Base-by-base conservation (phyloP, 257 asterid genomes). In the Nyctanthes arbortristis region DNA sequence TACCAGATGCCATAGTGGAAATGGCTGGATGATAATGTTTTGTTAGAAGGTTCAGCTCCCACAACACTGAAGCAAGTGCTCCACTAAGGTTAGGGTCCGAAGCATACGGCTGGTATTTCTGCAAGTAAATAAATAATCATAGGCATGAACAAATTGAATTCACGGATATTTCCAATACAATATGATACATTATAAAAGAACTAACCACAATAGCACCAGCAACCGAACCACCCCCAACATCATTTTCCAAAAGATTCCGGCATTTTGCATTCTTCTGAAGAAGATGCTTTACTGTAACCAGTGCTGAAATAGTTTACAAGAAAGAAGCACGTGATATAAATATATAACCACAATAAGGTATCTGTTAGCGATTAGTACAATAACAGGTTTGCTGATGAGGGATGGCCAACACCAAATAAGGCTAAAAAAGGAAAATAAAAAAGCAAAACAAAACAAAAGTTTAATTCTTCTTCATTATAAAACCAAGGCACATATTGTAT, bases 171-270 rank as follows among this genome's bases (percentile, higher is more conserved):
- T 70, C 28, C 5, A 61, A 18, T 9, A 8, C 29, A 60, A 54
- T 49, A 13, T 64, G 18, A 59, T 57, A 60, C n/a, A n/a, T n/a
- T 37, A 34, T 31, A 1, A 37, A 22, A 3, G 70, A 35, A 30
- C 96, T 84, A 83, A 94, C 99, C 69, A 96, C 84, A 13, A 94
- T 82, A 35, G 87, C 88, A 74, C 99, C 97, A n/a, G 97, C 89
- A 57, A 94, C 96, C 65, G 96, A 89, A 67, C 99, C 97, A 62
- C 99, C 99, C 31, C 97, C 99, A 45, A 91, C 86, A 63, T 94
- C 97, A 70, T 88, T 94, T 84, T 91, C 99, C 67, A 94, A 82
- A 75, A 94, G 80, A 73, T 88, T 91, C 45, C 97, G 95, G 77
- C 97, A 91, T 77, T 87, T 91, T 76, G 72, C 79, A 69, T 89